These are phyloP conservation scores for Clarireedia sp. DNA, from an alignment of 2,329 filamentous ascomycete genomes.

Conservation along the genomic window DNA sequence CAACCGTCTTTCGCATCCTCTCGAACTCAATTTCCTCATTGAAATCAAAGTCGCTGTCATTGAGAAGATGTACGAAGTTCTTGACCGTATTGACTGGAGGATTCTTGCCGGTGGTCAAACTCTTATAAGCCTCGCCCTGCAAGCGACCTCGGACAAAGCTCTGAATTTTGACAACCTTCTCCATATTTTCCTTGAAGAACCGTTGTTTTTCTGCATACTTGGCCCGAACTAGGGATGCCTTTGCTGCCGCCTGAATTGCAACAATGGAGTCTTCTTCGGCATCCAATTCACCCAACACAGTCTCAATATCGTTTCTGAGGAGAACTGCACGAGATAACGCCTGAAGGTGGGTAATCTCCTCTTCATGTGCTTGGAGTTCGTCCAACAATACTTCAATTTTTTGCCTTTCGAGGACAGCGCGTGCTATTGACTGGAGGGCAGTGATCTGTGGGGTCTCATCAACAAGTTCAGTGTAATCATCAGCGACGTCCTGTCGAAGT, in stretches of 20 bases:
- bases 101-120: conserved; percentile 89
- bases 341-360: conserved; percentile 64
- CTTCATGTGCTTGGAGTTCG: conserved; percentile 60
- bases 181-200: conserved; percentile 94
- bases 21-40: conserved; percentile 98
- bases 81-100: conserved; percentile 95
- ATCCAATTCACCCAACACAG: conserved; percentile 68
- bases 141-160: conserved; percentile 93
- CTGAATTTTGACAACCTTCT: conserved; percentile 97
- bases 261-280: conserved; percentile 71
- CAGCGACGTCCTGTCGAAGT: conserved; percentile 41
- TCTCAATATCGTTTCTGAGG: conserved; percentile 64
- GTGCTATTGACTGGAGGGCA: conserved; percentile 57
- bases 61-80: conserved; percentile 94
- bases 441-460: conserved; percentile 48
- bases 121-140: conserved; percentile 97
- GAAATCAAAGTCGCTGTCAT: conserved; percentile 98
- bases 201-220: conserved; percentile 77
- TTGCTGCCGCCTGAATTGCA: conserved; percentile 66
- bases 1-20: conserved; percentile 85
- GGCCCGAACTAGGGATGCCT: conserved; percentile 65
- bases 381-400: conserved; percentile 56
- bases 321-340: conserved; percentile 71
- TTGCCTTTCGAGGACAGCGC: conserved; percentile 58
- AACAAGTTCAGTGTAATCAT: conserved; percentile 47